phyloP scores from a whole-genome alignment of 768 basidiomycete species.

The Tylopilus cervinicoccineus region DNA sequence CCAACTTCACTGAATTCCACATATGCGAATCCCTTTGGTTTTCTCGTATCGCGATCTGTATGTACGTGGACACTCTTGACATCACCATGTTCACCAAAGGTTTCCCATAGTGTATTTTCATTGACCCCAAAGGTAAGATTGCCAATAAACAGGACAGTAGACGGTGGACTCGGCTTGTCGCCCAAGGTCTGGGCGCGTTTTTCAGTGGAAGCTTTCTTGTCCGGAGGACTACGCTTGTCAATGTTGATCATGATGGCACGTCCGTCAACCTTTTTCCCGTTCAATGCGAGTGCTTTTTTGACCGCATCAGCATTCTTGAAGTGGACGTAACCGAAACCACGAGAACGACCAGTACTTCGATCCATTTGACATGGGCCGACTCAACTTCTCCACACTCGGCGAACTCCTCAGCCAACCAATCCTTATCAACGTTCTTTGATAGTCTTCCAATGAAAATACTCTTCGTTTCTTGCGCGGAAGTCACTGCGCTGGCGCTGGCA shows the following conservation, averaged over 20 bases:
- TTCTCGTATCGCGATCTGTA: constrained; percentile 87
- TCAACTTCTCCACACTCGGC: constrained; percentile 84
- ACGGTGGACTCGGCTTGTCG: constrained; percentile 64
- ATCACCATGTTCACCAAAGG: constrained; percentile 82
- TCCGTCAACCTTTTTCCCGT: constrained; percentile 90
- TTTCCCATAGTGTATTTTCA: constrained; percentile 86
- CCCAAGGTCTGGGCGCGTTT: constrained; percentile 75
- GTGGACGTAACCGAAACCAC: constrained; percentile 82
- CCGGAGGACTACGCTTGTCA: constrained; percentile 67
- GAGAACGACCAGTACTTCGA: constrained; percentile 75
- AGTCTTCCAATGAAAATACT: constrained; percentile 90
- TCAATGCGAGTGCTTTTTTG: constrained; percentile 74
- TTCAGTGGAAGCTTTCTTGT: constrained; percentile 54
- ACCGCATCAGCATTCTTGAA: constrained; percentile 69
- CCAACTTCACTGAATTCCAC: constrained; percentile 87
- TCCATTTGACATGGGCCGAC: constrained; percentile 88
- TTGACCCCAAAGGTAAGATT: constrained; percentile 77
- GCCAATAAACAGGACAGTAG: constrained; percentile 82
- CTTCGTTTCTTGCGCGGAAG: constrained; percentile 45
- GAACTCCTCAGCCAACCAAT: constrained; percentile 91
- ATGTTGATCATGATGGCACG: constrained; percentile 84
- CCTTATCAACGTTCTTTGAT: constrained; percentile 96
- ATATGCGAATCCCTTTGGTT: constrained; percentile 94
- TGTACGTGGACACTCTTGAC: constrained; percentile 87
- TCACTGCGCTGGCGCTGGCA: constrained; percentile 37